phyloP scores from a whole-genome alignment of 2,329 filamentous ascomycete species.

The Parasarocladium wereldwijsianum region DNA sequence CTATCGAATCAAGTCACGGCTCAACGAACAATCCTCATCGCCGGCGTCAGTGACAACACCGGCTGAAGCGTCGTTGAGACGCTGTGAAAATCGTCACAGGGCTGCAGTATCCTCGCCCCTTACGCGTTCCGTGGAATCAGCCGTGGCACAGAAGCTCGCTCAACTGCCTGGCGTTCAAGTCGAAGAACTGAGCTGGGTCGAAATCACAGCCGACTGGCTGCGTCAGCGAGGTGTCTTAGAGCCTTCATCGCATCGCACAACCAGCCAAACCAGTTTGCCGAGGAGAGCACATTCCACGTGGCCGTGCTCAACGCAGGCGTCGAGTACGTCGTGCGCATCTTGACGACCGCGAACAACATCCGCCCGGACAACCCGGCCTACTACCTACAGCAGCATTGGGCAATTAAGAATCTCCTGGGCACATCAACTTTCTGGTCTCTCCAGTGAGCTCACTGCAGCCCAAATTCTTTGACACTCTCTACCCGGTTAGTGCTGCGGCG shows the following conservation, averaged over 20 bases:
- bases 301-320: conserved; percentile 20
- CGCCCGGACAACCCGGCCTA: conserved; percentile 18
- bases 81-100: conserved; percentile 8
- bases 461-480: conserved; percentile 11
- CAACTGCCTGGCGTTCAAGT: conserved; percentile 18
- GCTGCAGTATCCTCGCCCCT: conserved; percentile 8
- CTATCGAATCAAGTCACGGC: too few species aligned
- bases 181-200: conserved; percentile 19
- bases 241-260: conserved; percentile 25
- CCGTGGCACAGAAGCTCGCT: conserved; percentile 14
- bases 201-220: conserved; percentile 25
- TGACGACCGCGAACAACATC: conserved; percentile 20
- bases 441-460: conserved; percentile 22
- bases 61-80: conserved; percentile 14
- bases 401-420: conserved; percentile 15
- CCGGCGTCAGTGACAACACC: conserved; percentile 22
- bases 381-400: conserved; percentile 24
- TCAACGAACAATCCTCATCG: conserved; percentile 20
- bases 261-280: conserved; percentile 20
- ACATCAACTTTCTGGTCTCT: neutral
- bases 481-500: conserved; percentile 11
- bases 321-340: conserved; percentile 26
- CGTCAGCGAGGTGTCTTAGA: conserved; percentile 17
- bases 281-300: conserved; percentile 22
- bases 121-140: conserved; percentile 7